Evolutionary conservation across 2,329 filamentous ascomycete genomes (phyloP), one percentile per base, ranked within the genome.

Genomic region (Coniosporium tulheliwenetii): DNA sequence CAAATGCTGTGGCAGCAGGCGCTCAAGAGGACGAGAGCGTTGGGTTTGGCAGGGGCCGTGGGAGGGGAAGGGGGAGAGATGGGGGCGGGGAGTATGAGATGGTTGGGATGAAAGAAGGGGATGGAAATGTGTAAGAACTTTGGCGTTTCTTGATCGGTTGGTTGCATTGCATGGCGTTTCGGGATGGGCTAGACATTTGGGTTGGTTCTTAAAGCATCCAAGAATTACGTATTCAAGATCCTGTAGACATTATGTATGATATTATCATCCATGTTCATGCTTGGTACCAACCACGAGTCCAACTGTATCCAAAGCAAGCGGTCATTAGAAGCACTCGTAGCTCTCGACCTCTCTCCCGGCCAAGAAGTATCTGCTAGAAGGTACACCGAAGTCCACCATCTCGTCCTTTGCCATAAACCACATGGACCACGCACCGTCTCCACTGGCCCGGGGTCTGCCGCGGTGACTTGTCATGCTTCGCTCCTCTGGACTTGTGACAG

Each of bases 21-120:
- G 30, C 16, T n/a, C 5, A 15, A 19, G 36, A 37, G 14, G 41
- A 39, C 38, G 49, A 36, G 14, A 58, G 55, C 4, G 57, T 50
- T 9, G 62, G 62, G 4, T 57, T 59, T 45, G 52, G 54, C 29
- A 58, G 61, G 47, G 61, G 59, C 1, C 50, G 56, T 38, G 56
- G 60, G 1, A 54, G 62, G 43, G 60, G 61, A 10, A 52, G 55
- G 44, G 63, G 61, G 12, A 55, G 54, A 50, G 66, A 68, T 46
- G 66, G 64, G 2, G 62, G 56, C 13, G 66, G 62, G 2, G 57
- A 61, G 38, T 69, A 69, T 44, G 66, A 69, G 44, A 66, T 69
- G 65, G 63, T 65, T 10, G 53, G 53, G 16, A 63, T 69, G 59
- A 48, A 48, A 39, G 58, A 61, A 35, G 49, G 51, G 32, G 57